These are phyloP conservation scores for Physcia stellaris DNA, from an alignment of 495 filamentous ascomycete genomes.

Conservation along the genomic window DNA sequence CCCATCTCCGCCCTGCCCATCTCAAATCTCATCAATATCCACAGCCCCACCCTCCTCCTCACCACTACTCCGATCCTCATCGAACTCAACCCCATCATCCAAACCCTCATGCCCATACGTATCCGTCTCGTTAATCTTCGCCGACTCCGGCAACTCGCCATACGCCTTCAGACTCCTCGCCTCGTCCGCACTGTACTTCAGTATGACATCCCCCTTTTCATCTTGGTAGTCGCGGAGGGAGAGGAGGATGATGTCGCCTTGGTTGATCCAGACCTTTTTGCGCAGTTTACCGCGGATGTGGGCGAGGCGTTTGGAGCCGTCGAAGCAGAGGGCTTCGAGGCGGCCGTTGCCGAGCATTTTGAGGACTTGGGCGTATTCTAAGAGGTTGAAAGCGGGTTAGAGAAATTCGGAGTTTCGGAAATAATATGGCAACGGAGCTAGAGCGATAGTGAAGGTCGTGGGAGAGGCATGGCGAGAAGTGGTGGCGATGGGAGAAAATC, in stretches of 20 bases:
- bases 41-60: constrained; percentile 49
- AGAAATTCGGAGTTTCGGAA: not conserved
- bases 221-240: constrained; percentile 97
- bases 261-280: constrained; percentile 99
- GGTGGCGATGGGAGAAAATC: constrained; percentile 5
- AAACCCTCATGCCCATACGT: constrained; percentile 59
- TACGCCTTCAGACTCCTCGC: constrained; percentile 89
- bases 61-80: constrained; percentile 42
- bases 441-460: no score
- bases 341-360: constrained; percentile 99
- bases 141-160: constrained; percentile 89
- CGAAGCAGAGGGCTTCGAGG: constrained; percentile 93
- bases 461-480: not conserved
- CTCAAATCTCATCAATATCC: constrained; percentile 46
- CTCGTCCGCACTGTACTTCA: constrained; percentile 97
- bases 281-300: constrained; percentile 91
- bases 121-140: constrained; percentile 99
- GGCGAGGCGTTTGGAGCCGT: constrained; percentile 73
- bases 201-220: constrained; percentile 96
- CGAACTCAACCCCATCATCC: constrained; percentile 48
- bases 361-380: constrained; percentile 94
- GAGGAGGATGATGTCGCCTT: constrained; percentile 95
- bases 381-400: not conserved
- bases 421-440: not conserved
- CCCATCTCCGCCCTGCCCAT: no score